Evolutionary conservation across 768 basidiomycete genomes (phyloP).

Genomic region (Boletus huronensis): DNA sequence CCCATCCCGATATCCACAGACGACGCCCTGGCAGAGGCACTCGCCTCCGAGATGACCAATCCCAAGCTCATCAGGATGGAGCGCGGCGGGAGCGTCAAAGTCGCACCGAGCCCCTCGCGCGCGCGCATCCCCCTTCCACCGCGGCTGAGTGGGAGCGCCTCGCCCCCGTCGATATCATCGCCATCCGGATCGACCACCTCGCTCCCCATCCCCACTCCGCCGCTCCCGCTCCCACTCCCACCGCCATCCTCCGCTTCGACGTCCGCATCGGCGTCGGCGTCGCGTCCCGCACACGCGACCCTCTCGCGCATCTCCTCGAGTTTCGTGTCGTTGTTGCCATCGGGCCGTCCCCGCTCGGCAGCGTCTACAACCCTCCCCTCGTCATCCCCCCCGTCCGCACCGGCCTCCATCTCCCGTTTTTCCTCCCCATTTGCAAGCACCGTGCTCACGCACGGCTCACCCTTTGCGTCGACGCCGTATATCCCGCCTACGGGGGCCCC

Average conservation of each 20-base stretch:
- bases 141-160: conserved; percentile 20
- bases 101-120: conserved; percentile 3
- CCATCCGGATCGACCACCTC: conserved; percentile 15
- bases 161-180: conserved; percentile 23
- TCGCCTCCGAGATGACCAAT: conserved; percentile 30
- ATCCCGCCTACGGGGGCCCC: conserved; percentile 66
- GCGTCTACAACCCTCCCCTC: background rate
- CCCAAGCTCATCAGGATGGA: conserved; percentile 5
- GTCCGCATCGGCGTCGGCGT: background rate
- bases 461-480: conserved; percentile 46
- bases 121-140: conserved; percentile 22
- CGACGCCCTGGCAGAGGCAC: conserved; percentile 36
- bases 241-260: background rate
- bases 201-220: conserved; percentile 6
- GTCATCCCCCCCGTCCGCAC: conserved; percentile 9
- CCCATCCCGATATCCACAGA: conserved; percentile 34
- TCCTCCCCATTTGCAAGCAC: conserved; percentile 13
- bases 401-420: conserved; percentile 11
- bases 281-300: conserved; percentile 33
- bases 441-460: conserved; percentile 43
- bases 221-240: background rate
- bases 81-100: conserved; percentile 10
- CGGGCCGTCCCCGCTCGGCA: conserved; percentile 13
- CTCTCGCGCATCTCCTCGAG: conserved; percentile 46
- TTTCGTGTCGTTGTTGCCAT: conserved; percentile 48